phyloP scores from a whole-genome alignment of 192 early-diverging fungal genomes.

The Coemansia sp. region DNA sequence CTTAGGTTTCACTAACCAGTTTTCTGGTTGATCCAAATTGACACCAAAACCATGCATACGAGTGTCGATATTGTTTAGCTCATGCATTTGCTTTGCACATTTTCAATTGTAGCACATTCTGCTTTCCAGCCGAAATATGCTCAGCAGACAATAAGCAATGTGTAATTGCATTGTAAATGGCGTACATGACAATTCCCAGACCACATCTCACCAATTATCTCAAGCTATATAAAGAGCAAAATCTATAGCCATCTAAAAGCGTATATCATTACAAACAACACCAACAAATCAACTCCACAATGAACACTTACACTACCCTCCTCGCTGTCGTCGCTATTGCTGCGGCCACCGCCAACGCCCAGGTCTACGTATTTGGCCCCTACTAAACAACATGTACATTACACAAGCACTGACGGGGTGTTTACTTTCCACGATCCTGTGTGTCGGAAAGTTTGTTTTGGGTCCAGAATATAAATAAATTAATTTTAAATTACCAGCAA shows the following conservation, averaged over 20 bases:
- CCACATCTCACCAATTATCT: neutral
- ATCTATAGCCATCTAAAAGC: neutral
- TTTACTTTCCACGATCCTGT: neutral
- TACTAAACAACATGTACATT: neutral
- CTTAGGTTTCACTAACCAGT: too few relatives aligned
- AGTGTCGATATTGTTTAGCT: too few relatives aligned
- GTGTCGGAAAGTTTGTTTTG: neutral
- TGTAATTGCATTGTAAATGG: neutral
- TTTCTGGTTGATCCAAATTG: too few relatives aligned
- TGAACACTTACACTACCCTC: conserved; percentile 4
- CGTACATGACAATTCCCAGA: neutral
- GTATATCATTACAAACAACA: neutral
- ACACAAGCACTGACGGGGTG: neutral
- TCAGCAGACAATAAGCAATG: neutral
- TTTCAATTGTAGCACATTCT: too few relatives aligned
- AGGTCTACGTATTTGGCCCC: conserved; percentile 8
- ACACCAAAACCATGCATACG: too few relatives aligned
- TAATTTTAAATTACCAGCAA: too few relatives aligned
- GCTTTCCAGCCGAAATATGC: too few relatives aligned
- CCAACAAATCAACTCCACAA: neutral
- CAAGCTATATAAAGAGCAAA: neutral
- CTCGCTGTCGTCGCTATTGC: conserved; percentile 23
- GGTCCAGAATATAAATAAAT: too few relatives aligned
- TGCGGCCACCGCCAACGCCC: conserved; percentile 24
- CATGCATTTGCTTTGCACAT: too few relatives aligned